Base-by-base conservation (phyloP, 331 rosid species). In the Dryas integrifolia region DNA sequence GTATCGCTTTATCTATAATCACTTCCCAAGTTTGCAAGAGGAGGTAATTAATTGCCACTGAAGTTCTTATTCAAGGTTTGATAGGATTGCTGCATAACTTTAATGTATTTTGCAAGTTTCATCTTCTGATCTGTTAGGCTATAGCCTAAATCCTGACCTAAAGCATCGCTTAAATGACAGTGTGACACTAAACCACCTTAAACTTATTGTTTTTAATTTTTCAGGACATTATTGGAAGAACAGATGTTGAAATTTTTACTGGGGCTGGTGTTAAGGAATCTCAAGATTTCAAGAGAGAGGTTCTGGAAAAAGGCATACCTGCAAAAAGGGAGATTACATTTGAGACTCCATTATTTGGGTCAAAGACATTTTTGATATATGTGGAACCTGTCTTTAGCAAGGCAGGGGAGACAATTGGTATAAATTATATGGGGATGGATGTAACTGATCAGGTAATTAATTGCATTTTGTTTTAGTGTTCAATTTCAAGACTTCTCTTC, bases 341-440 rank as follows among this genome's bases (percentile, higher is more conserved):
- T 55, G 97, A 94, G 81, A 91, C 98, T 13, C 89, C 82, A 21
- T 79, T 91, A 39, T 94, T 94, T 72, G 98, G 98, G 15, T 84
- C 84, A 15, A 94, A 94, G 84, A 94, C 96, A 51, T 94, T 94
- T 75, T 77, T 94, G 85, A 94, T 94, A 67, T 85, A 86, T 39
- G 98, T 94, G 26, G 97, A 94, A 79, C 98, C 97, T 68, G 98
- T 94, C 48, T 94, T 91, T 61, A 91, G 94, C 89, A 94, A 94
- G 82, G 81, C 90, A 61, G 97, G 97, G 67, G 96, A 89, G 78
- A 94, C 92, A 51, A 85, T 91, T 73, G 98, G 98, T 72, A 84
- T 94, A 78, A 94, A 94, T 16, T 91, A 91, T 65, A 91, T 91
- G 97, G 97, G 98, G 70, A 94, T 94, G 98, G 98, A 94, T 81